Conservation (phyloP, 2,329 filamentous ascomycete species). For the Botryosphaeria agaves region DNA sequence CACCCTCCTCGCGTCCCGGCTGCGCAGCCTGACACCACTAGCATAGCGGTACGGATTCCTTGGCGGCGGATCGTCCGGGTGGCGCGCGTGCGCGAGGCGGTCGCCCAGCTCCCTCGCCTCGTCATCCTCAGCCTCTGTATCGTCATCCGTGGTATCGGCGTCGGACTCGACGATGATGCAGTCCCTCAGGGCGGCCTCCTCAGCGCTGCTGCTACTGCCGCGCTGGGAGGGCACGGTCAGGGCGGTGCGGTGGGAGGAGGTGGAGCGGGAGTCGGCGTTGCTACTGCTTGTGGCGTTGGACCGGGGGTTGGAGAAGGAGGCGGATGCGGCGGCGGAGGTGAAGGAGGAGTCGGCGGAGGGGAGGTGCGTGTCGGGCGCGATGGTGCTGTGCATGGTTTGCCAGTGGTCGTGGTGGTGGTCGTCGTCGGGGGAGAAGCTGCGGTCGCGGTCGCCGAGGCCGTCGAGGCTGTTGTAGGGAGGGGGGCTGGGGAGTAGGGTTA, state of each 20-base stretch:
- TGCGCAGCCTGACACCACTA: not conserved
- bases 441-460: slow-evolving; percentile 68
- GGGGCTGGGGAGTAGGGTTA: slow-evolving; percentile 17
- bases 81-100: slow-evolving; percentile 9
- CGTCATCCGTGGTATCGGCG: slow-evolving; percentile 31
- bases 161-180: slow-evolving; percentile 27
- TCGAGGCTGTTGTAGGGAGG: slow-evolving; percentile 30
- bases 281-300: slow-evolving; percentile 15
- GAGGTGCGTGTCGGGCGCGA: slow-evolving; percentile 65
- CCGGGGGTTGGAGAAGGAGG: slow-evolving; percentile 29
- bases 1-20: not conserved
- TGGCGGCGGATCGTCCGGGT: not conserved
- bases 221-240: slow-evolving; percentile 21
- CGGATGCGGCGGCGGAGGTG: slow-evolving; percentile 42
- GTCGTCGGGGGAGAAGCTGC: slow-evolving; percentile 59
- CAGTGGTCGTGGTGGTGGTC: slow-evolving; percentile 44
- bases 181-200: slow-evolving; percentile 7
- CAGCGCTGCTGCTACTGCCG: no score
- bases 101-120: slow-evolving; percentile 13
- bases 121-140: slow-evolving; percentile 34
- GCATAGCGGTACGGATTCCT: not conserved
- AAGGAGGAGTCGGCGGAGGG: slow-evolving; percentile 76
- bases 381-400: slow-evolving; percentile 65
- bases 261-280: slow-evolving; percentile 26
- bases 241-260: slow-evolving; percentile 20